A percentile compares a stretch with the other conserved stretches of the same genome.
phyloP scores from a whole-genome alignment of 805 yeast genomes.

The Lachancea sp. region DNA sequence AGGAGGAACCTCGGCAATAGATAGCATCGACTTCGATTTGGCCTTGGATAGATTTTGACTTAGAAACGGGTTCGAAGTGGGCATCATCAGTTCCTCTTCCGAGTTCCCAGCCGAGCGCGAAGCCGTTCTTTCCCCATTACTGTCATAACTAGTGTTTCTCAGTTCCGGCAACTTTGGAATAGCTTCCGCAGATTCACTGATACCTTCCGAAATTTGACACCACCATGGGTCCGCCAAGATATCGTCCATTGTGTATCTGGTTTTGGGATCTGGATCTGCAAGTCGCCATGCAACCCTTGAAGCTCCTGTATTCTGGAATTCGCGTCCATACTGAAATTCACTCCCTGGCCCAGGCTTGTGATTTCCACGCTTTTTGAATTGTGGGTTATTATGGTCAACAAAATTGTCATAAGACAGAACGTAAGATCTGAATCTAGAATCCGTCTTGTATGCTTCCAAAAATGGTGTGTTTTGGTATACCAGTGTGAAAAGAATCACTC shows the following conservation, averaged over 20 bases:
- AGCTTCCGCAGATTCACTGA: conserved; percentile 15
- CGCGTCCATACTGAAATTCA: conserved; percentile 64
- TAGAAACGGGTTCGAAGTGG: conserved; percentile 13
- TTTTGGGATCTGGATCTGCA: conserved; percentile 52
- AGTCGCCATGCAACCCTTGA: conserved; percentile 70
- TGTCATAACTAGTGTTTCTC: conserved; percentile 17
- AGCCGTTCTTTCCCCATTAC: conserved; percentile 5
- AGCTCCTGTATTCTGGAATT: conserved; percentile 50
- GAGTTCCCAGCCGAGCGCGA: conserved; percentile 12
- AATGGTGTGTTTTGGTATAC: conserved; percentile 58
- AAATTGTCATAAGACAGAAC: conserved; percentile 40
- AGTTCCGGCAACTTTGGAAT: conserved; percentile 21
- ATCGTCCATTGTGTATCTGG: conserved; percentile 49
- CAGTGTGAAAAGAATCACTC: conserved; percentile 57
- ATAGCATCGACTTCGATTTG: conserved; percentile 24
- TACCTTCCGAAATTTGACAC: conserved; percentile 42
- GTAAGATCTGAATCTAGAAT: conserved; percentile 52
- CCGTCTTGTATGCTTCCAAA: conserved; percentile 40
- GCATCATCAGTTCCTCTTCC: conserved; percentile 4
- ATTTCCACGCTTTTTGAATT: conserved; percentile 40
- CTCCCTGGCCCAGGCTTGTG: conserved; percentile 58
- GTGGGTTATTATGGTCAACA: conserved; percentile 35
- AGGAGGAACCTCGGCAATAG: conserved; percentile 16
- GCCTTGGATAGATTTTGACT: conserved; percentile 4
- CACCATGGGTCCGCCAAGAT: conserved; percentile 64